Conservation (phyloP, 768 basidiomycete species). For the Pholiota conissans region DNA sequence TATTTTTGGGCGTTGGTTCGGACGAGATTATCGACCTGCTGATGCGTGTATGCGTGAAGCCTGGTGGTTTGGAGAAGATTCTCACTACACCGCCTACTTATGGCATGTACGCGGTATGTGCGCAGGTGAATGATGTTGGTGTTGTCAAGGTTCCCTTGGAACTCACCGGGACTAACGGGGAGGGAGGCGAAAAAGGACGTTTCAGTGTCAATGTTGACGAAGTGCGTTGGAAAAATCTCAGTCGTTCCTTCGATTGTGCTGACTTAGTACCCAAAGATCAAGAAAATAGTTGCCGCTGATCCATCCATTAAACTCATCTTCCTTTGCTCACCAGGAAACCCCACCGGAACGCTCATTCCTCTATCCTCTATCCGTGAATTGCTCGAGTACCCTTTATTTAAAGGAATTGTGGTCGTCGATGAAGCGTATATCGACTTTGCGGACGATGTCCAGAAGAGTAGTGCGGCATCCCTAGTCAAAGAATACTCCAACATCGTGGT, state of each 20-base stretch:
- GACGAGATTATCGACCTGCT: conserved; percentile 96
- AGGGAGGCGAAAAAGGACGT: conserved; percentile 68
- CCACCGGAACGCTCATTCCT: conserved; percentile 86
- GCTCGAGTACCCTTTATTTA: conserved; percentile 79
- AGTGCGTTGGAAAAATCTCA: conserved; percentile 48
- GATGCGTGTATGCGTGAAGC: conserved; percentile 85
- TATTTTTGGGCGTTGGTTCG: conserved; percentile 95
- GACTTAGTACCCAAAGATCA: conserved; percentile 49
- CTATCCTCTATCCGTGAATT: conserved; percentile 66
- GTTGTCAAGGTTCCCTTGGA: conserved; percentile 77
- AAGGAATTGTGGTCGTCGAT: conserved; percentile 91
- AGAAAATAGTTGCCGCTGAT: conserved; percentile 64
- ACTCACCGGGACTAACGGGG: conserved; percentile 56
- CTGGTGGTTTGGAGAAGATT: conserved; percentile 72
- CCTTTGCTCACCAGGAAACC: conserved; percentile 97
- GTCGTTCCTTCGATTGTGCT: not conserved
- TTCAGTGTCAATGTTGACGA: conserved; percentile 78
- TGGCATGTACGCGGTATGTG: conserved; percentile 96
- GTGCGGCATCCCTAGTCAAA: conserved; percentile 69
- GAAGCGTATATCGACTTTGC: conserved; percentile 99
- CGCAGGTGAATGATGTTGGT: conserved; percentile 91
- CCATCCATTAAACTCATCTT: conserved; percentile 88
- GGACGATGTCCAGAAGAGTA: conserved; percentile 39
- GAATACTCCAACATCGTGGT: conserved; percentile 90
- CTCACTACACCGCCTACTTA: conserved; percentile 94